Evolutionary conservation across 2,329 filamentous ascomycete genomes (phyloP).

Genomic region (Chrysosporium queenslandicum): DNA sequence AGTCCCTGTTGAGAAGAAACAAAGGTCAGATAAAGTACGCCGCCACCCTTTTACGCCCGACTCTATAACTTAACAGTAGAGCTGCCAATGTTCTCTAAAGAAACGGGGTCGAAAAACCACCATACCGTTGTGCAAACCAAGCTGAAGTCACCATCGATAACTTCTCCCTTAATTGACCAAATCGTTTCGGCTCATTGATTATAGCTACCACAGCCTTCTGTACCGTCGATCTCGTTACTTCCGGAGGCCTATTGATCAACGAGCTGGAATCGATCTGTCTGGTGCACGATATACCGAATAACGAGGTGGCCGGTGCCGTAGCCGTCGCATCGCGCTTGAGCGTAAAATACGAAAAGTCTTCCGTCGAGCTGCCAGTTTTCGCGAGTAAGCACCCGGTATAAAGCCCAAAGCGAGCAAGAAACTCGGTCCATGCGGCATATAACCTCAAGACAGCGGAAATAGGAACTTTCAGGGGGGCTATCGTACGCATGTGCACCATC

Average conservation of each 20-base stretch:
- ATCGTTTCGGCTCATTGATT: conserved; percentile 77
- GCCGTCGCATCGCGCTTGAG: conserved; percentile 51
- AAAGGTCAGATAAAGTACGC: not conserved
- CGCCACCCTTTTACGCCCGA: not conserved
- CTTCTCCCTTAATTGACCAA: conserved; percentile 82
- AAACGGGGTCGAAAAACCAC: conserved; percentile 13
- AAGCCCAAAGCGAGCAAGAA: not conserved
- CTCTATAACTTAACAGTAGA: not conserved
- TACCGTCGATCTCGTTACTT: conserved; percentile 94
- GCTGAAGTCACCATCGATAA: conserved; percentile 83
- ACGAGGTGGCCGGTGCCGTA: conserved; percentile 55
- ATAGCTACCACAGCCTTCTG: conserved; percentile 97
- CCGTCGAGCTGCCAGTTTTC: conserved; percentile 53
- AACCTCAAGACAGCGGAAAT: not conserved
- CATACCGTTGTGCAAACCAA: conserved; percentile 82
- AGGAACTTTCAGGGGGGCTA: conserved; percentile 7
- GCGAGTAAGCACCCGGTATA: not conserved
- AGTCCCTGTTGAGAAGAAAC: conserved; percentile 48
- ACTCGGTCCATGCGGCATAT: not conserved
- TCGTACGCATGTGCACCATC: conserved; percentile 84
- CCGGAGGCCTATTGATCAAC: conserved; percentile 66
- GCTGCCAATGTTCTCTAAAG: not conserved
- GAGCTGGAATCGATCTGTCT: conserved; percentile 74
- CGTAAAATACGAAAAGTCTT: conserved; percentile 98
- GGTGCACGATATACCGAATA: conserved; percentile 94